Percentiles rank a stretch among this genome's conserved stretches.
These are phyloP conservation scores for Balakata baccata DNA, from an alignment of 345 rosid genomes.

Conservation along the genomic window DNA sequence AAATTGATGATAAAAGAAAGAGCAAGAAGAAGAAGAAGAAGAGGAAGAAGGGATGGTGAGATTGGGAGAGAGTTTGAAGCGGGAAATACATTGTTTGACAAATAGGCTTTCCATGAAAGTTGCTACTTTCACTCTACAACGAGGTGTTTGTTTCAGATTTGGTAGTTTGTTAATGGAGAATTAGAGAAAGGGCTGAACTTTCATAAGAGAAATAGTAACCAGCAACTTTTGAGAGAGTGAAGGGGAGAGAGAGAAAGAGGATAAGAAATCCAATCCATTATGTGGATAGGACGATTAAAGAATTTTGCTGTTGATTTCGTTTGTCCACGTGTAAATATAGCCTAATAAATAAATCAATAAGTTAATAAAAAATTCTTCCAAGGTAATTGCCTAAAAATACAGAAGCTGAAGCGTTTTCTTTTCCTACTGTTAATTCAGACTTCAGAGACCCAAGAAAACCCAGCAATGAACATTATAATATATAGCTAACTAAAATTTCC, in stretches of 20 bases:
- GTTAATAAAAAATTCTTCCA: neutral
- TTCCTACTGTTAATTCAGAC: no score
- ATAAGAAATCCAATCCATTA: conserved; percentile 42
- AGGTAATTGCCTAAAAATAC: neutral
- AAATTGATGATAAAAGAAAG: conserved; percentile 16
- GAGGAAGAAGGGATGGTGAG: conserved; percentile 16
- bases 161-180: neutral
- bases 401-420: neutral
- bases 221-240: neutral
- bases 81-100: conserved; percentile 41
- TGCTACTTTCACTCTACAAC: neutral
- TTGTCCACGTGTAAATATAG: neutral
- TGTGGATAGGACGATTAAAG: neutral
- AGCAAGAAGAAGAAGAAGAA: conserved; percentile 24
- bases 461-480: no score
- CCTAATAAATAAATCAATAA: neutral
- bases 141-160: no score
- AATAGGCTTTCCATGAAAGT: conserved; percentile 50
- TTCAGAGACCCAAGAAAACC: no score
- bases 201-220: no score
- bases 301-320: neutral
- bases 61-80: conserved; percentile 35
- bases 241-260: neutral
- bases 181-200: neutral
- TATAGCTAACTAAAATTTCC: neutral